These are phyloP conservation scores for Stagonosporopsis rhizophila DNA, from an alignment of 2,329 filamentous ascomycete genomes.

Conservation along the genomic window DNA sequence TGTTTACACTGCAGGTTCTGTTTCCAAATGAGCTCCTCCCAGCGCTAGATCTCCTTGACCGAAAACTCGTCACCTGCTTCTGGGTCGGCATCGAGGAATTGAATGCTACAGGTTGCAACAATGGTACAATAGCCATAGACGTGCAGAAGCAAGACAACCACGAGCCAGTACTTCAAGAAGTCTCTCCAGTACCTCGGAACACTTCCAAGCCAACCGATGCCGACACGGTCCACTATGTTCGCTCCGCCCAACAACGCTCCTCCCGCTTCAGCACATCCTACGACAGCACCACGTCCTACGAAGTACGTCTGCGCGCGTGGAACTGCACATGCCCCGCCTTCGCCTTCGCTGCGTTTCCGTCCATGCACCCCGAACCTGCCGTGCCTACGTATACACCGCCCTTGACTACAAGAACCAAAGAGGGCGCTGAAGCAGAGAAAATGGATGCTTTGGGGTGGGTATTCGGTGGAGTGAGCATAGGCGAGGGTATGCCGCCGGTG, in stretches of 20 bases:
- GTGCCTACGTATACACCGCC: slow-evolving; percentile 2
- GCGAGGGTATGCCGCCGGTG: slow-evolving; percentile 59
- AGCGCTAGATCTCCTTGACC: slow-evolving; percentile 86
- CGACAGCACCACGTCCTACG: slow-evolving; percentile 59
- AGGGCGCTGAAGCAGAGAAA: background rate
- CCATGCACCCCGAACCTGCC: slow-evolving; percentile 24
- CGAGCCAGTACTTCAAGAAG: background rate
- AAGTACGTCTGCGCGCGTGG: slow-evolving; percentile 79
- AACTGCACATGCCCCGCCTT: slow-evolving; percentile 91
- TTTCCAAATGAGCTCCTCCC: slow-evolving; percentile 83
- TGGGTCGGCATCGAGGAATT: slow-evolving; percentile 16
- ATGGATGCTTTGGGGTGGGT: slow-evolving; percentile 16
- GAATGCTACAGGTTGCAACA: background rate
- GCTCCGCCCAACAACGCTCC: slow-evolving; percentile 60
- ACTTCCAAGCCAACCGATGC: background rate
- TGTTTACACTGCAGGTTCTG: slow-evolving; percentile 77
- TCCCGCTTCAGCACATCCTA: slow-evolving; percentile 43
- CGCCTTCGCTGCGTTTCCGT: slow-evolving; percentile 71
- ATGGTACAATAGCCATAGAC: background rate
- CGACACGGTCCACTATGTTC: slow-evolving; percentile 60
- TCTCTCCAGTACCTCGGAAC: background rate
- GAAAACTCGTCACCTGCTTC: slow-evolving; percentile 70
- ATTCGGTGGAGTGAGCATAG: slow-evolving; percentile 21
- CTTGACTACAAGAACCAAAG: background rate
- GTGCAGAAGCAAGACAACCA: background rate